Evolutionary conservation across 805 yeast species (phyloP).

Genomic region (Saturnispora saitoi): DNA sequence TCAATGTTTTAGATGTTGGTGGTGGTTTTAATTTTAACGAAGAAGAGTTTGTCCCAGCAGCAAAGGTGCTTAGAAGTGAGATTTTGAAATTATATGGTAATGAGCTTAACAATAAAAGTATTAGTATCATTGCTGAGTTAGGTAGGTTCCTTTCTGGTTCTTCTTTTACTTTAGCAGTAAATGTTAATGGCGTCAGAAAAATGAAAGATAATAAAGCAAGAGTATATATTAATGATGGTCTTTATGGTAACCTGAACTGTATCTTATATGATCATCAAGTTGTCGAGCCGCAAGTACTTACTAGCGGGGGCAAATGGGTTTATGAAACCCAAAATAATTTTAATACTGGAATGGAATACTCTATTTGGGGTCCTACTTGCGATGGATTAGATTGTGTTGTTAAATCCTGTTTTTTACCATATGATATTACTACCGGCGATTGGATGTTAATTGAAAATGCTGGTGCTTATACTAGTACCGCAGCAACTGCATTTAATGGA

Average conservation of each 20-base stretch:
- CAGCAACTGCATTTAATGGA: slow-evolving; percentile 91
- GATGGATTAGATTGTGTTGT: slow-evolving; percentile 89
- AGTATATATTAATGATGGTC: slow-evolving; percentile 90
- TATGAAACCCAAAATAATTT: slow-evolving; percentile 11
- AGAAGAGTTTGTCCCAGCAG: slow-evolving; percentile 48
- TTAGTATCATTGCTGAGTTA: slow-evolving; percentile 77
- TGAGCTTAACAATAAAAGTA: slow-evolving; percentile 18
- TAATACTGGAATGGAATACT: slow-evolving; percentile 29
- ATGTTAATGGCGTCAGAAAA: slow-evolving; percentile 76
- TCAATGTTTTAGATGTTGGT: slow-evolving; percentile 69
- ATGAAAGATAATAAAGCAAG: slow-evolving; percentile 38
- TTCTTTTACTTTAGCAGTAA: slow-evolving; percentile 77
- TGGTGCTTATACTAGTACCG: slow-evolving; percentile 91
- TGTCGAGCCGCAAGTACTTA: slow-evolving; percentile 61
- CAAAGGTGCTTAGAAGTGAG: slow-evolving; percentile 46
- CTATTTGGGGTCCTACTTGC: slow-evolving; percentile 98
- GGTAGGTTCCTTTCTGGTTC: slow-evolving; percentile 84
- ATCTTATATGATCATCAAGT: slow-evolving; percentile 85
- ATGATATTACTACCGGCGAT: slow-evolving; percentile 71
- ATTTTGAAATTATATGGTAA: slow-evolving; percentile 55
- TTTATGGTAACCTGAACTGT: slow-evolving; percentile 92
- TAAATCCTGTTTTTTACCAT: slow-evolving; percentile 40
- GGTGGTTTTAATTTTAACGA: slow-evolving; percentile 68
- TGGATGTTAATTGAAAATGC: slow-evolving; percentile 79
- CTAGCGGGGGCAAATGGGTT: slow-evolving; percentile 36